A percentile compares a stretch with the other conserved stretches of the same genome.
These are phyloP conservation scores for Rhodotorula paludigena DNA, from an alignment of 768 basidiomycete genomes.

Conservation along the genomic window DNA sequence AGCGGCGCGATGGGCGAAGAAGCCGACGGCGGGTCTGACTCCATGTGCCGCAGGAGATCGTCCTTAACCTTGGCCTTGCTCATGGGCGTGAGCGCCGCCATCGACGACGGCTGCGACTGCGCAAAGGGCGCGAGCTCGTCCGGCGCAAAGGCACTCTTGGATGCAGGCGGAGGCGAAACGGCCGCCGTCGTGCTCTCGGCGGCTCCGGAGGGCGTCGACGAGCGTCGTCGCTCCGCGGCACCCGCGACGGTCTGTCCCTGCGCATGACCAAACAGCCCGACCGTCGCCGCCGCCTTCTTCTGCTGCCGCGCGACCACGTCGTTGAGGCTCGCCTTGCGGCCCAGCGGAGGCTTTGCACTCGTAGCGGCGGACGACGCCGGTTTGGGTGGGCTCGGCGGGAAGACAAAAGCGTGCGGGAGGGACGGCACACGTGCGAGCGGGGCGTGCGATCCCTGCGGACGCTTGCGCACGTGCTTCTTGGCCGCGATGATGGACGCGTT, in stretches of 20 bases:
- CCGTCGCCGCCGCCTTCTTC: background rate
- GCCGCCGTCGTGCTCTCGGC: background rate
- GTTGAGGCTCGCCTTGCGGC: background rate
- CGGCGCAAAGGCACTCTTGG: background rate
- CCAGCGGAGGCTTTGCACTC: background rate
- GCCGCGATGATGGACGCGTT: conserved; percentile 35
- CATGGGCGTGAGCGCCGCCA: background rate
- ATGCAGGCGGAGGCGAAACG: background rate
- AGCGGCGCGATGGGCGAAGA: conserved; percentile 19
- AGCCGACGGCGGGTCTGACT: conserved; percentile 28
- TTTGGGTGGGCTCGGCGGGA: conserved; percentile 31
- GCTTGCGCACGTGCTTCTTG: conserved; percentile 37
- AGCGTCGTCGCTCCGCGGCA: background rate
- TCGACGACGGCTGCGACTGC: background rate
- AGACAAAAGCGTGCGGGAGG: conserved; percentile 35
- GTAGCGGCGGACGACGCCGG: background rate
- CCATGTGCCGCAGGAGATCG: conserved; percentile 31
- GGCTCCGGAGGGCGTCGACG: background rate
- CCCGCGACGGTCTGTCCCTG: background rate
- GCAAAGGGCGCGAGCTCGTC: background rate
- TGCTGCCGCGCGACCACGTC: background rate
- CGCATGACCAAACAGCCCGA: conserved; percentile 1
- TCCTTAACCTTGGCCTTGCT: background rate
- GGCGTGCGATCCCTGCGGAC: conserved; percentile 37
- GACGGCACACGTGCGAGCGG: conserved; percentile 34